These are phyloP conservation scores for Aspergillus sp. DNA, from an alignment of 2,329 filamentous ascomycete species.

Conservation along the genomic window DNA sequence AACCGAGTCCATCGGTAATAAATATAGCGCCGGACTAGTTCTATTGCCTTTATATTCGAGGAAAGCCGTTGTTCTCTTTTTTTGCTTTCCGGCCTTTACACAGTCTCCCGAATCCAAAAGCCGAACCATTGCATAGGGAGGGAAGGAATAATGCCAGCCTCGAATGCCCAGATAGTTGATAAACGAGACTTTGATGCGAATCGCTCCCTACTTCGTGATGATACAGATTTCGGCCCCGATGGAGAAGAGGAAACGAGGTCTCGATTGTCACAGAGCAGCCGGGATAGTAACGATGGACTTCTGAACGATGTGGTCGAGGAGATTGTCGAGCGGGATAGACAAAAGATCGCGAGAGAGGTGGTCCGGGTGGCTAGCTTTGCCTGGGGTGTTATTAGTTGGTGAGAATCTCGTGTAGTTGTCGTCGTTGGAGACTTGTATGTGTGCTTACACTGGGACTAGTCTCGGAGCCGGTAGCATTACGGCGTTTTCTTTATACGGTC, in stretches of 20 bases:
- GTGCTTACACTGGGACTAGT: constrained; percentile 19
- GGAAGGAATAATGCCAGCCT: constrained; percentile 15
- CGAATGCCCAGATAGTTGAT: constrained; percentile 30
- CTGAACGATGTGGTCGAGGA: constrained; percentile 56
- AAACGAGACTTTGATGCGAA: constrained; percentile 43
- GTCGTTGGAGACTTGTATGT: not conserved
- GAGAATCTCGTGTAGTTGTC: constrained; percentile 10
- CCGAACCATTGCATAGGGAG: too few species aligned
- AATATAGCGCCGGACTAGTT: too few species aligned
- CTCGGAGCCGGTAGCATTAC: constrained; percentile 88
- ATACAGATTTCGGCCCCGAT: constrained; percentile 13
- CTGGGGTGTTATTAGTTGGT: constrained; percentile 56
- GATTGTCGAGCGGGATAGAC: constrained; percentile 52
- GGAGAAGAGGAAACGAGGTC: constrained; percentile 23
- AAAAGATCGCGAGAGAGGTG: constrained; percentile 47
- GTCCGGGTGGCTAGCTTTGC: constrained; percentile 51
- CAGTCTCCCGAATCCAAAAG: too few species aligned
- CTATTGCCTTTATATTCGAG: too few species aligned
- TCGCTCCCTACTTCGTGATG: constrained; percentile 25
- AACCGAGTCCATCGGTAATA: too few species aligned
- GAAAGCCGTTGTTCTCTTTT: too few species aligned
- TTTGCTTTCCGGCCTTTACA: too few species aligned
- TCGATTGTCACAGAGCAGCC: constrained; percentile 11
- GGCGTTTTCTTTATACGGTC: constrained; percentile 89
- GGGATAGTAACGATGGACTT: constrained; percentile 37